Percentiles rank a stretch among this genome's conserved stretches.
These are phyloP conservation scores for Syzygium oleosum DNA, from an alignment of 345 rosid genomes.

Conservation along the genomic window DNA sequence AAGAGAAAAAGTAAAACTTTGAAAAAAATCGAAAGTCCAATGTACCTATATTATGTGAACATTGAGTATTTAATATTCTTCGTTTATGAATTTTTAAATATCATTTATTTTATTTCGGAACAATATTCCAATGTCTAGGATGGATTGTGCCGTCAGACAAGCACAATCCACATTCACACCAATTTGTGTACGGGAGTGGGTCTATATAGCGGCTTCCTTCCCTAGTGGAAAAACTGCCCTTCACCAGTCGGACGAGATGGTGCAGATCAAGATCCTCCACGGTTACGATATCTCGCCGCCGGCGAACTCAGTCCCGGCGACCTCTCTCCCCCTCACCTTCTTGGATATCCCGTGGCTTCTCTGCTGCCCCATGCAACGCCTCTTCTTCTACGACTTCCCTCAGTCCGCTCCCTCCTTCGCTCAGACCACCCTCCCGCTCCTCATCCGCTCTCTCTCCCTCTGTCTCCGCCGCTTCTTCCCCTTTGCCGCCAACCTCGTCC, in stretches of 20 bases:
- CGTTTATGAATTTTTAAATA: too few species aligned
- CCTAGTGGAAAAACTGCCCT: not conserved
- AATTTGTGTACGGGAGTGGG: too few species aligned
- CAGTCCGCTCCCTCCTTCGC: slow-evolving; percentile 17
- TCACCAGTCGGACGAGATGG: not conserved
- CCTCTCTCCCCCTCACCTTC: slow-evolving; percentile 28
- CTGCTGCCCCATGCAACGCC: slow-evolving; percentile 11
- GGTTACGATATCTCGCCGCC: slow-evolving; percentile 22
- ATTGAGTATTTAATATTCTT: too few species aligned
- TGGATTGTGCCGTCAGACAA: too few species aligned
- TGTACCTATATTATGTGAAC: too few species aligned
- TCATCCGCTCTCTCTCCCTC: slow-evolving; percentile 33
- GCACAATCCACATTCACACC: too few species aligned
- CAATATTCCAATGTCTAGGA: too few species aligned
- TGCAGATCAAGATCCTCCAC: slow-evolving; percentile 6
- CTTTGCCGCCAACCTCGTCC: slow-evolving; percentile 11
- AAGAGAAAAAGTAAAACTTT: too few species aligned
- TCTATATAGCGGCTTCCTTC: too few species aligned
- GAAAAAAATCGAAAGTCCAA: too few species aligned
- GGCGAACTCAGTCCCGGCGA: slow-evolving; percentile 14
- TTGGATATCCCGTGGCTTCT: slow-evolving; percentile 19
- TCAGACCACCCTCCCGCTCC: slow-evolving; percentile 23
- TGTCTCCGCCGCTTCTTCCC: slow-evolving; percentile 44
- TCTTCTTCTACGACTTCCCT: slow-evolving; percentile 30
- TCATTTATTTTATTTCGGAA: too few species aligned